Evolutionary conservation across 768 basidiomycete genomes (phyloP), one percentile per base, ranked within the genome.

Genomic region (Boletales sp.): DNA sequence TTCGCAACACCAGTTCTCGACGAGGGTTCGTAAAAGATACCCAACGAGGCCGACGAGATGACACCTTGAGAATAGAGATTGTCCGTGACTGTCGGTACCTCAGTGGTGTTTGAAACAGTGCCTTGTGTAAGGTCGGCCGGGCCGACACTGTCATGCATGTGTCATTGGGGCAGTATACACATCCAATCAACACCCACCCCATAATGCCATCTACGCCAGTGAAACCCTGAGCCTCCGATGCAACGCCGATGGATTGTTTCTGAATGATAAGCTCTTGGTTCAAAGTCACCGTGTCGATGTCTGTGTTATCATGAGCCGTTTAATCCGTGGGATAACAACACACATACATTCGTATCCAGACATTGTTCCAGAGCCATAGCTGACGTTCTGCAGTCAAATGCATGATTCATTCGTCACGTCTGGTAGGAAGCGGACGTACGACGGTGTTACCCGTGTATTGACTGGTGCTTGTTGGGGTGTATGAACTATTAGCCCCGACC

Each of bases 21-120:
- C 5, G 77, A 75, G 13, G 80, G 82, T 49, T 70, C 62, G 56
- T 75, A 83, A 44, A 71, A 82, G 58, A 82, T 78, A 5, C 77
- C 79, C 47, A 83, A 67, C 4, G 71, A 69, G 53, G 79, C 65
- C 12, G 66, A 55, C 13, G 70, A 41, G 52, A 84, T 82, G 3
- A 63, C 64, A 10, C 76, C 75, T 58, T 80, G 72, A 10, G 64
- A 32, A 62, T 70, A 77, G 12, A 82, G 72, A 62, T 78, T 83
- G 66, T 82, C 76, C n/a, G 75, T 79, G 15, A 84, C 75, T 11
- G 82, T 83, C 9, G 80, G 77, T 18, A 81, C 73, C 17, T 63
- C 60, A 2, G 59, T 39, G 10, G 64, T 68, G 45, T 65, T 63
- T 4, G 65, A 64, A 34, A 80, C 75, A n/a, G 76, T 79, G 58